Base-by-base conservation (phyloP, 371 early-diverging fungal species). In the Dichotomocladium elegans region DNA sequence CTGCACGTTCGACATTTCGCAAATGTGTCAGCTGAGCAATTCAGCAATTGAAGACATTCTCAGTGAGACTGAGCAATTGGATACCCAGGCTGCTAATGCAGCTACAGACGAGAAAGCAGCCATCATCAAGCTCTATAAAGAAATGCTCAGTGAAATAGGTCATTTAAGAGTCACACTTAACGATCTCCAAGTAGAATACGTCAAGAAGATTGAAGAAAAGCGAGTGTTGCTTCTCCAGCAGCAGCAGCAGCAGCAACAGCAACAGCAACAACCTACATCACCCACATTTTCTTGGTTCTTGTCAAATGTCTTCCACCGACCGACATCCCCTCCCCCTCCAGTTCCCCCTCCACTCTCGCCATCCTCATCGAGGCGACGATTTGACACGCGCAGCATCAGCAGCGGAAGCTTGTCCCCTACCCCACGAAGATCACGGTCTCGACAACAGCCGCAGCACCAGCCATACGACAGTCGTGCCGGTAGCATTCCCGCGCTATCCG, bases 121-220 rank as follows among this genome's bases (percentile, higher is more conserved):
- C 0, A 44, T 44, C 19, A 29, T 44, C 3, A 24, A 31, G 11
- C 33, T 48, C 8, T 48, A 35, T 35, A 33, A 48, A 35, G 49
- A 35, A 2, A 33, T 48, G 49, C 14, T 48, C 33, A 48, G 35
- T 24, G 49, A 48, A 14, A 48, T 48, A 15, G 49, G 49, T 24
- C 34, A 48, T 10, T 35, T 48, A 7, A 33, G 49, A 4, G 26
- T 35, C 9, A 48, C 31, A 2, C 22, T 48, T 2, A 48, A 48
- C 15, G 49, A 48, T 35, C 26, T 85, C 17, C 79, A 83, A 49
- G 69, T 84, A 29, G 81, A 79, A 48, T 84, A 83, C 61, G 85
- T 80, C 21, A 81, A 72, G 17, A 74, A 82, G 30, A 73, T 88
- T 12, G 72, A 79, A 41, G 64, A 71, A 48, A 65, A 75, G 57